A percentile compares a stretch with the other conserved stretches of the same genome.
Conservation (phyloP, 2,329 filamentous ascomycete genomes). For the Parasarocladium wereldwijsianum region DNA sequence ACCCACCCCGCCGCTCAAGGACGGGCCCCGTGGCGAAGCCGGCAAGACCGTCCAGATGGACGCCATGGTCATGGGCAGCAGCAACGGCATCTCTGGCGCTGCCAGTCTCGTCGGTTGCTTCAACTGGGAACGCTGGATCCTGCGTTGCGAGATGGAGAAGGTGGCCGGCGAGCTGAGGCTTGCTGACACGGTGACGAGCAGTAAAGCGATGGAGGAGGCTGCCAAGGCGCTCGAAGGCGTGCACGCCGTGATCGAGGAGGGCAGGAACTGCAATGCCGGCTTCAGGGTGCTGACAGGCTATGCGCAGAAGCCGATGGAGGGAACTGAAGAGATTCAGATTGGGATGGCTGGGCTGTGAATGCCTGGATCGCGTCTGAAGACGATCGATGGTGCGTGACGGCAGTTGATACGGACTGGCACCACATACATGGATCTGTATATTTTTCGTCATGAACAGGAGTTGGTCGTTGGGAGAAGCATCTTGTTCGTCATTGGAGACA, state of each 20-base stretch:
- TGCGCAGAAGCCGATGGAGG: conserved; percentile 40
- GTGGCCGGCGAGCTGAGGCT: conserved; percentile 49
- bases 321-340: conserved; percentile 24
- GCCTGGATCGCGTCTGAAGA: no score
- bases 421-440: no score
- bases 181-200: conserved; percentile 34
- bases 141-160: conserved; percentile 76
- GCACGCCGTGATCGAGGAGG: conserved; percentile 48
- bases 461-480: no score
- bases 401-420: no score
- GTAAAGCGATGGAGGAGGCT: conserved; percentile 37
- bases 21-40: conserved; percentile 23
- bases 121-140: conserved; percentile 93
- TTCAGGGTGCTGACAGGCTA: conserved; percentile 50
- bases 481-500: no score
- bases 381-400: no score
- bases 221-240: conserved; percentile 46
- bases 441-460: no score
- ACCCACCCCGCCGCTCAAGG: conserved; percentile 16
- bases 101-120: conserved; percentile 74
- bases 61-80: conserved; percentile 50
- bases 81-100: conserved; percentile 56
- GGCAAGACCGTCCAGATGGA: conserved; percentile 39
- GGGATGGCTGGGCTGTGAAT: conserved; percentile 14
- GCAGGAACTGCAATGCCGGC: conserved; percentile 39